Percentiles rank a stretch among this genome's conserved stretches.
These are phyloP conservation scores for Drechslerella coelobrocha DNA, from an alignment of 2,329 filamentous ascomycete species.

Conservation along the genomic window DNA sequence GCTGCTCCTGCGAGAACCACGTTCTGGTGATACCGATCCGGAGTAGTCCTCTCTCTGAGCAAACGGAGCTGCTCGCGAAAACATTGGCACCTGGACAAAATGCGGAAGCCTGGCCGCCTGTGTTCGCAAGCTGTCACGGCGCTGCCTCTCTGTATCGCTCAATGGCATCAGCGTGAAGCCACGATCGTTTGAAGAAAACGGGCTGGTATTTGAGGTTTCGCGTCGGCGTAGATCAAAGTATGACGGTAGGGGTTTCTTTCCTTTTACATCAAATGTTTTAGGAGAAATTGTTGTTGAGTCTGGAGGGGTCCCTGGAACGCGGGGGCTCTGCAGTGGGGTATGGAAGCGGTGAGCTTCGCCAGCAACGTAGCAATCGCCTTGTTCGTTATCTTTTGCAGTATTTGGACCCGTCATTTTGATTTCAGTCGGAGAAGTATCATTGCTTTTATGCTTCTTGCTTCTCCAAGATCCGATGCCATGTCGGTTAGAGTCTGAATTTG, in stretches of 20 bases:
- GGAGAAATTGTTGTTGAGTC: slow-evolving; percentile 28
- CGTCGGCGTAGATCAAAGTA: slow-evolving; percentile 45
- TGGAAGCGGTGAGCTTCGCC: slow-evolving; percentile 41
- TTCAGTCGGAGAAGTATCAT: neutral
- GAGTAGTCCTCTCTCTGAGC: slow-evolving; percentile 41
- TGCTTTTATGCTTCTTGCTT: slow-evolving; percentile 10
- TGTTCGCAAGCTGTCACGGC: slow-evolving; percentile 3
- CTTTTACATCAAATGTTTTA: slow-evolving; percentile 12
- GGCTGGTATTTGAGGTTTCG: slow-evolving; percentile 31
- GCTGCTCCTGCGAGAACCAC: slow-evolving; percentile 23
- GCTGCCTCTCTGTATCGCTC: slow-evolving; percentile 19
- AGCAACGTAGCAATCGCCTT: slow-evolving; percentile 23
- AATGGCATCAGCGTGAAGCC: slow-evolving; percentile 45
- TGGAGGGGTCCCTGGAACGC: slow-evolving; percentile 26
- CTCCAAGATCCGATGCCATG: slow-evolving; percentile 20
- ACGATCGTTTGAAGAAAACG: slow-evolving; percentile 16
- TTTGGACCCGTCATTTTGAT: neutral
- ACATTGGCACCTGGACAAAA: slow-evolving; percentile 41
- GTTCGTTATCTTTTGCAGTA: slow-evolving; percentile 2
- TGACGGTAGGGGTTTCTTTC: slow-evolving; percentile 27
- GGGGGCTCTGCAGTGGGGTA: slow-evolving; percentile 34
- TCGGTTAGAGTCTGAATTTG: slow-evolving; percentile 10
- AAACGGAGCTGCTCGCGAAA: slow-evolving; percentile 41
- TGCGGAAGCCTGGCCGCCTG: slow-evolving; percentile 27
- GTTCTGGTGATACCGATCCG: neutral